These are phyloP conservation scores for Hypoxylon sp. DNA, from an alignment of 2,329 filamentous ascomycete species.

Conservation along the genomic window DNA sequence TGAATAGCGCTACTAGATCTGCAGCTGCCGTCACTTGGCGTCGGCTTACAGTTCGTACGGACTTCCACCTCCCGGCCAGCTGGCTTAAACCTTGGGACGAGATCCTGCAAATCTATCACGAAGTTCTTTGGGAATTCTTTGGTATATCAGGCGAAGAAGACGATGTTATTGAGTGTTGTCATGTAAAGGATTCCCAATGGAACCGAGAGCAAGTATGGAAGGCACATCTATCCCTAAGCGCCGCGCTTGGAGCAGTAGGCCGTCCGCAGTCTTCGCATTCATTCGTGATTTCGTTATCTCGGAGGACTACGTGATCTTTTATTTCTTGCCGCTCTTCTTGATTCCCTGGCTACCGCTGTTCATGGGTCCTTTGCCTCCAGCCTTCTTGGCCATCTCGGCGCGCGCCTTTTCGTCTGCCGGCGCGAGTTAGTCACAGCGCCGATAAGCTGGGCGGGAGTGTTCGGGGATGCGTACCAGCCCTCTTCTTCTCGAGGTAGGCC, in stretches of 20 bases:
- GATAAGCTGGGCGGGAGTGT: neutral
- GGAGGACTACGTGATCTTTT: slow-evolving; percentile 36
- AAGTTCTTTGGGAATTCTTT: neutral
- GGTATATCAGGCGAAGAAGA: slow-evolving; percentile 18
- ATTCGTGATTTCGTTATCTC: slow-evolving; percentile 32
- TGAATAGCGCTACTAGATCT: slow-evolving; percentile 5
- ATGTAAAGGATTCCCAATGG: slow-evolving; percentile 29
- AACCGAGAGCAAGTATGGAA: slow-evolving; percentile 24
- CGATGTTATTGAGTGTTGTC: slow-evolving; percentile 37
- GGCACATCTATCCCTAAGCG: slow-evolving; percentile 28
- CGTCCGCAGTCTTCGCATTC: slow-evolving; percentile 28
- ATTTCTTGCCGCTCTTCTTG: slow-evolving; percentile 99
- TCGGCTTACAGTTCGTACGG: neutral
- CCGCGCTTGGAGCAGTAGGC: slow-evolving; percentile 34
- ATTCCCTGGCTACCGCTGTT: slow-evolving; percentile 75
- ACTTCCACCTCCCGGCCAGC: too few species aligned
- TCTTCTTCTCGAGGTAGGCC: slow-evolving; percentile 84
- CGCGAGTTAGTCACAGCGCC: slow-evolving; percentile 1
- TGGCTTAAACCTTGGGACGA: neutral
- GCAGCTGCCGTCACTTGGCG: slow-evolving; percentile 29
- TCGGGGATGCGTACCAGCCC: slow-evolving; percentile 69
- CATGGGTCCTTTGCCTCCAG: slow-evolving; percentile 86
- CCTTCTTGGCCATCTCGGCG: slow-evolving; percentile 83
- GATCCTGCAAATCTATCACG: neutral
- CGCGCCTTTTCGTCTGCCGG: slow-evolving; percentile 78